A percentile compares a stretch with the other conserved stretches of the same genome.
phyloP scores from a whole-genome alignment of 164 flowering plant species.

The Platanus orientalis region DNA sequence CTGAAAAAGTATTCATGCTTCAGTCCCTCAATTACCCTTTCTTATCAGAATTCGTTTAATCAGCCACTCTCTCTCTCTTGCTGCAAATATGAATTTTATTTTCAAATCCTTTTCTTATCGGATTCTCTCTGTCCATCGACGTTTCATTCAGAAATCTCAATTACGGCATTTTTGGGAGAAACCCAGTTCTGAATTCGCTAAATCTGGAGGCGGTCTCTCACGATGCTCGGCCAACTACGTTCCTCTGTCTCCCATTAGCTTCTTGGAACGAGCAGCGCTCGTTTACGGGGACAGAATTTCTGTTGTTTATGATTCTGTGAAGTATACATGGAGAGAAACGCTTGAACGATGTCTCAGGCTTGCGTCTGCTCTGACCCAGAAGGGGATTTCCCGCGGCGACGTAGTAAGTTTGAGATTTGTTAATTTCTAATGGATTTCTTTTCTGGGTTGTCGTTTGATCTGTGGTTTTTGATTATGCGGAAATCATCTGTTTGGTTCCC shows the following conservation, averaged over 20 bases:
- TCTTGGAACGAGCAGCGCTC: constrained; percentile 44
- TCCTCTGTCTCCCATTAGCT: constrained; percentile 50
- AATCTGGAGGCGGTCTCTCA: constrained; percentile 32
- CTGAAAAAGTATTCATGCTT: no score
- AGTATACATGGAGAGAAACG: constrained; percentile 49
- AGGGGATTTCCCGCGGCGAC: constrained; percentile 43
- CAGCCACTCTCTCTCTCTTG: no score
- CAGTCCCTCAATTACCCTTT: no score
- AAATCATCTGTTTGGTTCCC: neutral
- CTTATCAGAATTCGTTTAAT: no score
- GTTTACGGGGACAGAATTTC: constrained; percentile 41
- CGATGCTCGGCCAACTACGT: constrained; percentile 47
- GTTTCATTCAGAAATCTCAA: neutral
- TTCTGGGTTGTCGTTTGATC: neutral
- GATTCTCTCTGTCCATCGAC: no score
- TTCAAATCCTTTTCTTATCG: no score
- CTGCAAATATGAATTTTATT: no score
- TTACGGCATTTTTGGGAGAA: neutral
- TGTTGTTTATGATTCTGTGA: constrained; percentile 37
- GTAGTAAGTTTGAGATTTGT: constrained; percentile 29
- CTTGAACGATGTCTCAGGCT: constrained; percentile 34
- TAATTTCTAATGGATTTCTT: neutral
- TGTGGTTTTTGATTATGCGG: neutral
- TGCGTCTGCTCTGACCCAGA: constrained; percentile 44
- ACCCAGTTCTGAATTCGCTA: neutral